Evolutionary conservation across 495 filamentous ascomycete species (phyloP).

Genomic region (Jackrogersella multiformis): DNA sequence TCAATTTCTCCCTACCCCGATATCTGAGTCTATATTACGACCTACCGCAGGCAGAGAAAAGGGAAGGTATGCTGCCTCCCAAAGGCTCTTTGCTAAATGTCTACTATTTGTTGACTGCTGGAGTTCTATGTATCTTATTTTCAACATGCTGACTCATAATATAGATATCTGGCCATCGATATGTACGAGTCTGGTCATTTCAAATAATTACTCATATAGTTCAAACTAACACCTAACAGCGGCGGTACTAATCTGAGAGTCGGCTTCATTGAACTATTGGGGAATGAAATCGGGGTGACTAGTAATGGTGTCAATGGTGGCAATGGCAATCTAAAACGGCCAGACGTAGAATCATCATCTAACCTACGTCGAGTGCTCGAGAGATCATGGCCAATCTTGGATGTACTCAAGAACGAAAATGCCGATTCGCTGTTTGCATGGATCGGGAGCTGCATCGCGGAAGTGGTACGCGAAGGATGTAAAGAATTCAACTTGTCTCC

Average conservation of each 20-base stretch:
- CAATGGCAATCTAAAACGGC: conserved; percentile 4
- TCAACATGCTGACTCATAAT: conserved; percentile 30
- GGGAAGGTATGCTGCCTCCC: conserved; percentile 59
- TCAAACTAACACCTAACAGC: conserved; percentile 42
- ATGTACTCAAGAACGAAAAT: conserved; percentile 79
- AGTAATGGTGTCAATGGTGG: conserved; percentile 9
- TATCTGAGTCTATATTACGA: conserved; percentile 68
- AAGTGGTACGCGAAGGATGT: conserved; percentile 67
- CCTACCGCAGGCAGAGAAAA: conserved; percentile 66
- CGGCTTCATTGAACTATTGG: conserved; percentile 76
- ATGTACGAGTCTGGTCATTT: conserved; percentile 57
- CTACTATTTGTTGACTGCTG: background rate
- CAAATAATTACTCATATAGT: background rate
- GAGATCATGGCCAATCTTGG: conserved; percentile 79
- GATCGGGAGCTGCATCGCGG: conserved; percentile 79
- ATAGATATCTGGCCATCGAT: conserved; percentile 78
- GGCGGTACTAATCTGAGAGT: conserved; percentile 84
- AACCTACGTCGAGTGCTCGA: conserved; percentile 70
- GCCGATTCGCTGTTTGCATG: conserved; percentile 79
- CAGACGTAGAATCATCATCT: conserved; percentile 37
- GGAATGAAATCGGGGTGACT: conserved; percentile 47
- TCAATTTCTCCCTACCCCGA: conserved; percentile 82
- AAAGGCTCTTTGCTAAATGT: conserved; percentile 5
- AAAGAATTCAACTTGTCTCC: conserved; percentile 43
- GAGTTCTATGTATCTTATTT: background rate